phyloP scores from a whole-genome alignment of 305 asterid species.

The Fraxinus latifolia region DNA sequence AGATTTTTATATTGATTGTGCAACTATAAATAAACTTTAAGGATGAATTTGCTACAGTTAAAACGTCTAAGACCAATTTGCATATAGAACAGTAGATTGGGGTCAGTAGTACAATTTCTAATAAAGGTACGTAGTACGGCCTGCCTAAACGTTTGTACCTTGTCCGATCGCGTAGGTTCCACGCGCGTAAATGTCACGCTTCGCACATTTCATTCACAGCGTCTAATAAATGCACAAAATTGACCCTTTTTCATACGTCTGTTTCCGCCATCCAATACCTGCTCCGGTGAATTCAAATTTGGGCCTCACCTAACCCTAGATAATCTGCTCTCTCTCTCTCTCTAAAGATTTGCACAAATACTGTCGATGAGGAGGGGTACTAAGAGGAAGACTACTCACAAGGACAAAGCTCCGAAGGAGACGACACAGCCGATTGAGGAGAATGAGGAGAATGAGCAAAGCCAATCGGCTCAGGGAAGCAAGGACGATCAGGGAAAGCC shows the following conservation, averaged over 20 bases:
- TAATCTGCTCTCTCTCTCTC: conserved; percentile 1
- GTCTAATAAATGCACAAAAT: background rate
- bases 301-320: conserved; percentile 30
- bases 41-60: background rate
- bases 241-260: background rate
- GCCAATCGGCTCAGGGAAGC: background rate
- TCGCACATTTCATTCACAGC: background rate
- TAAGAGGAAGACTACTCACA: conserved; percentile 53
- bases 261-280: conserved; percentile 39
- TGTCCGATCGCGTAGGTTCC: background rate
- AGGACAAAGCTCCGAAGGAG: conserved; percentile 12
- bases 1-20: background rate
- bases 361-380: conserved; percentile 50
- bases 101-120: background rate
- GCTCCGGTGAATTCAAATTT: conserved; percentile 39
- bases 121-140: too few species aligned
- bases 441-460: conserved; percentile 22
- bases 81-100: background rate
- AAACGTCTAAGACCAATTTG: background rate
- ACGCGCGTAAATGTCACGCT: background rate
- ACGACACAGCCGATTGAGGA: conserved; percentile 22
- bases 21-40: too few species aligned
- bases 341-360: background rate
- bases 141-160: background rate
- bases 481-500: background rate